These are phyloP conservation scores for Jamesozyma jinghongensis DNA, from an alignment of 805 yeast species.

Conservation along the genomic window DNA sequence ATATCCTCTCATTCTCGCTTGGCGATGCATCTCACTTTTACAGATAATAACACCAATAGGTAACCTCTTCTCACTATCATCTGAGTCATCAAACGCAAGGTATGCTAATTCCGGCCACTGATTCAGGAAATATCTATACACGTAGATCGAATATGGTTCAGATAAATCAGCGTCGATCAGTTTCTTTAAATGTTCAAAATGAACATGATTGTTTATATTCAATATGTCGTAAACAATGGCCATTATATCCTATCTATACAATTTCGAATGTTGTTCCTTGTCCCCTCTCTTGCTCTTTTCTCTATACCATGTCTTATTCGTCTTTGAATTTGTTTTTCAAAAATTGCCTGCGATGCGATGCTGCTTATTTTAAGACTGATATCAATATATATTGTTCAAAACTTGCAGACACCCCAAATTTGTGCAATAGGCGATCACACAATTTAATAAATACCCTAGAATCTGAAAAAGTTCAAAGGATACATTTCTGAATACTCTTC, in stretches of 20 bases:
- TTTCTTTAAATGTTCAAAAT: constrained; percentile 42
- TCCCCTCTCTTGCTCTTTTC: not conserved
- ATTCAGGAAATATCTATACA: constrained; percentile 79
- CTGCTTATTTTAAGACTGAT: no score
- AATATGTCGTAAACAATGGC: constrained; percentile 18
- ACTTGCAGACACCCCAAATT: no score
- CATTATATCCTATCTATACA: no score
- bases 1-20: constrained; percentile 67
- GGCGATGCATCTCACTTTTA: constrained; percentile 68
- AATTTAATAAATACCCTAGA: no score
- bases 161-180: constrained; percentile 68
- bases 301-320: no score
- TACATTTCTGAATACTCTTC: no score
- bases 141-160: constrained; percentile 92
- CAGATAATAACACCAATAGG: constrained; percentile 82
- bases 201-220: constrained; percentile 18
- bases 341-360: no score
- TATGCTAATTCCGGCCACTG: constrained; percentile 85
- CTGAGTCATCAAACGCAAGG: constrained; percentile 40
- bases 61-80: constrained; percentile 8
- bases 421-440: no score
- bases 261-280: not conserved
- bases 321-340: no score
- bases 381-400: no score
- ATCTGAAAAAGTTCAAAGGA: no score